These are phyloP conservation scores for Camellia sinensis DNA, from an alignment of 148 eudicot genomes.

Conservation along the genomic window DNA sequence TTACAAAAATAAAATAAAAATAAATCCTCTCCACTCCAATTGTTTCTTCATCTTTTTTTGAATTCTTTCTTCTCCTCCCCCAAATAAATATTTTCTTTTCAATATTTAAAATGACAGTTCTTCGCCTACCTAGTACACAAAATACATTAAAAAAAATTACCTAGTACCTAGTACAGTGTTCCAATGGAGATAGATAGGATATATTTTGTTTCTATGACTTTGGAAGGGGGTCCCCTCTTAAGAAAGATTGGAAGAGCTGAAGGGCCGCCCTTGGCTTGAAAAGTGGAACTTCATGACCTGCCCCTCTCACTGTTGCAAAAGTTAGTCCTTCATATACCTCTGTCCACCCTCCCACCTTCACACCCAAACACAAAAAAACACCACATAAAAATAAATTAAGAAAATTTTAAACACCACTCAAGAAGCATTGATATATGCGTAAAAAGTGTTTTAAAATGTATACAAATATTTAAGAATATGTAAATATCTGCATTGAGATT, in stretches of 20 bases:
- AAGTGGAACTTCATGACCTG: constrained; percentile 94
- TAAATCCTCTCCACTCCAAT: no score
- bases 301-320: constrained; percentile 93
- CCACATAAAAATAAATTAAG: neutral
- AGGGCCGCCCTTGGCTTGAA: constrained; percentile 90
- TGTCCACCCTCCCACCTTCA: constrained; percentile 97
- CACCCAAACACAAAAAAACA: neutral
- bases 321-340: constrained; percentile 90
- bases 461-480: no score
- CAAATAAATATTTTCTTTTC: no score
- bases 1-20: no score
- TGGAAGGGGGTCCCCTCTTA: constrained; percentile 69
- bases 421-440: no score
- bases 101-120: no score
- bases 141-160: neutral
- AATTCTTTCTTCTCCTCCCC: no score
- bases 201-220: constrained; percentile 33
- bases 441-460: no score
- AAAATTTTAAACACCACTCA: no score
- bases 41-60: no score
- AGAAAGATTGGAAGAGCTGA: constrained; percentile 60
- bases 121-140: no score
- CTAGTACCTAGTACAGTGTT: neutral
- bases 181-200: neutral
- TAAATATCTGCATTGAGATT: no score